These are phyloP conservation scores for Neopestalotiopsis clavispora DNA, from an alignment of 2,329 filamentous ascomycete genomes.

Conservation along the genomic window DNA sequence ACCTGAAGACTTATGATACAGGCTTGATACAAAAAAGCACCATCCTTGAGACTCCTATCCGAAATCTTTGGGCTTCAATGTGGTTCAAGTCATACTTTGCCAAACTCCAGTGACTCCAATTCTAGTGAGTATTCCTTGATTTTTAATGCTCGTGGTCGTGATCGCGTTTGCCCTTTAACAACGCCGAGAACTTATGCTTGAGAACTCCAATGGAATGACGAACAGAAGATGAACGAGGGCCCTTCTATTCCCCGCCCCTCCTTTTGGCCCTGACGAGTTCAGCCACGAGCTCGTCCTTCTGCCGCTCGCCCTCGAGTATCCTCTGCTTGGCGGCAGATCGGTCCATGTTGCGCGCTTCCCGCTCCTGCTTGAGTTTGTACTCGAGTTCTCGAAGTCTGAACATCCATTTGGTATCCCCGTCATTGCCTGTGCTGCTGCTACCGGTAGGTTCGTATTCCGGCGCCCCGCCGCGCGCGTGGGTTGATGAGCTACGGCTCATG, in stretches of 20 bases:
- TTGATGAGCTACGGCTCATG: conserved; percentile 33
- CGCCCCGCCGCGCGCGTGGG: background rate
- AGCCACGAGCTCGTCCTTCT: conserved; percentile 36
- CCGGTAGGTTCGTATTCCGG: background rate
- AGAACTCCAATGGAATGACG: background rate
- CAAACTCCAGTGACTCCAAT: conserved; percentile 5
- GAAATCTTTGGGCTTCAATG: background rate
- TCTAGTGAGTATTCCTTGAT: background rate
- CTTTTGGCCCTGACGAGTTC: conserved; percentile 34
- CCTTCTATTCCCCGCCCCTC: conserved; percentile 31
- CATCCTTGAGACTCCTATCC: background rate
- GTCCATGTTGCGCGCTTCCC: conserved; percentile 85
- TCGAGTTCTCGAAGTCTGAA: conserved; percentile 87
- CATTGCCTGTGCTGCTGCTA: conserved; percentile 2
- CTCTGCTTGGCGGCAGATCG: conserved; percentile 81
- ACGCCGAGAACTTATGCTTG: conserved; percentile 9
- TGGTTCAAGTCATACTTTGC: background rate
- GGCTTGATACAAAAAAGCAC: background rate
- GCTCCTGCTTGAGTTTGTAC: conserved; percentile 84
- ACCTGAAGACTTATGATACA: conserved; percentile 1
- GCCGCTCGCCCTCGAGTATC: conserved; percentile 38
- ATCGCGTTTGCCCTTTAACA: background rate
- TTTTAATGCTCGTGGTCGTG: background rate
- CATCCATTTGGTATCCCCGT: conserved; percentile 77
- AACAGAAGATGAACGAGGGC: background rate